phyloP scores from a whole-genome alignment of 805 yeast species.

The Cyberlindnera euphorbiiphila region DNA sequence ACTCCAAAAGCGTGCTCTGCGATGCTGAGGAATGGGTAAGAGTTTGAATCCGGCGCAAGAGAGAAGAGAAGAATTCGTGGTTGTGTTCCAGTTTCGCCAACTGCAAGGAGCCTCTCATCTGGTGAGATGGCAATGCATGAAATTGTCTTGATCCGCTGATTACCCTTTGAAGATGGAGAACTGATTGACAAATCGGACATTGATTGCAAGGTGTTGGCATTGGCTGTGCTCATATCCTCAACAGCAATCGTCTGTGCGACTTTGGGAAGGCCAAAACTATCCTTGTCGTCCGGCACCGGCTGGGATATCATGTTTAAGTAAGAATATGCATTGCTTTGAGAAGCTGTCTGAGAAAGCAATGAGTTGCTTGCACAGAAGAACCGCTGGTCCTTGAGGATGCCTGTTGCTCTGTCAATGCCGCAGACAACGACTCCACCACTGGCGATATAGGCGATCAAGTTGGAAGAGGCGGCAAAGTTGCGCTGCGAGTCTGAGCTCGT shows the following conservation, averaged over 20 bases:
- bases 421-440: conserved; percentile 59
- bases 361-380: conserved; percentile 46
- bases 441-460: conserved; percentile 49
- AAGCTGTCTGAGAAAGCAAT: neutral
- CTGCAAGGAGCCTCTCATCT: conserved; percentile 50
- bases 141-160: conserved; percentile 44
- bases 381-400: conserved; percentile 34
- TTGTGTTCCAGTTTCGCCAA: conserved; percentile 68
- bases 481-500: conserved; percentile 42
- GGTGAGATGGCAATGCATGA: conserved; percentile 59
- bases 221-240: conserved; percentile 13
- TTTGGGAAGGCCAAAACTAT: conserved; percentile 16
- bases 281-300: conserved; percentile 14
- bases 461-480: conserved; percentile 38
- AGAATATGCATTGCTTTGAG: conserved; percentile 14
- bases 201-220: conserved; percentile 7
- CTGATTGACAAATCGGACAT: conserved; percentile 13
- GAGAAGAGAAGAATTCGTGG: conserved; percentile 64
- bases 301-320: conserved; percentile 16
- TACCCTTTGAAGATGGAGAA: conserved; percentile 22
- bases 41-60: conserved; percentile 44
- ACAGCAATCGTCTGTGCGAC: conserved; percentile 14
- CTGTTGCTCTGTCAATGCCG: conserved; percentile 26
- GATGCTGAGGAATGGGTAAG: conserved; percentile 49
- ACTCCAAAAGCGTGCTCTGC: conserved; percentile 68